phyloP scores from a whole-genome alignment of 208 protist species.

The Acanthamoeba lenticulata region DNA sequence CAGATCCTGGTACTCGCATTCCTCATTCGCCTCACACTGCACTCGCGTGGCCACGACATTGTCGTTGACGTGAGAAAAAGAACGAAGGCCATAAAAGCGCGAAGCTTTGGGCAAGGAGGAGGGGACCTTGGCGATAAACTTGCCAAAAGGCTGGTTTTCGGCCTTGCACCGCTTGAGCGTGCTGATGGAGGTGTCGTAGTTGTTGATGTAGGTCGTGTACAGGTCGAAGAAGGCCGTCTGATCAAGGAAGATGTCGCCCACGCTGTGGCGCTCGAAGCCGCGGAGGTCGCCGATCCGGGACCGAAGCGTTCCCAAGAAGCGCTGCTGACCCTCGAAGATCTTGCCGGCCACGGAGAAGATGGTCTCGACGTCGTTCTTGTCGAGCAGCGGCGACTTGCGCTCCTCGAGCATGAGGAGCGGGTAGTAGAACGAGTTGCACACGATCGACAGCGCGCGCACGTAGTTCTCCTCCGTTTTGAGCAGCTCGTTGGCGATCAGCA shows the following conservation, averaged over 20 bases:
- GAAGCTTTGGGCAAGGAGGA: neutral
- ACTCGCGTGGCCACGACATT: neutral
- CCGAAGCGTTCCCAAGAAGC: neutral
- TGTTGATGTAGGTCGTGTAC: slow-evolving; percentile 50
- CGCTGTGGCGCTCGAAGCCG: neutral
- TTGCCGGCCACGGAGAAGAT: slow-evolving; percentile 51
- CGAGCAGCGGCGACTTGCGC: neutral
- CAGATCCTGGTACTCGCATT: slow-evolving; percentile 60
- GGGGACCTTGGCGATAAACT: slow-evolving; percentile 21
- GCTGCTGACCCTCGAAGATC: slow-evolving; percentile 12
- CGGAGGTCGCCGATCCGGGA: neutral
- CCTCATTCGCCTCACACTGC: slow-evolving; percentile 16
- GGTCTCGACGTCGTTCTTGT: neutral
- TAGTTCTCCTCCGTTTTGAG: slow-evolving; percentile 54
- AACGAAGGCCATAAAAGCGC: neutral
- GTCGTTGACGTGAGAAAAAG: too few relatives aligned
- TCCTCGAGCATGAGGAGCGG: slow-evolving; percentile 41
- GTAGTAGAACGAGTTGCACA: slow-evolving; percentile 34
- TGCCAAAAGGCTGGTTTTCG: neutral
- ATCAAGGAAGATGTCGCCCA: slow-evolving; percentile 50
- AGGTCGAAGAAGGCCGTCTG: slow-evolving; percentile 61
- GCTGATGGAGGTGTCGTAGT: slow-evolving; percentile 15
- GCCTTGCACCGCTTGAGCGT: slow-evolving; percentile 39
- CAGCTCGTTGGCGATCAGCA: slow-evolving; percentile 50
- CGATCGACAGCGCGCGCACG: slow-evolving; percentile 17